Evolutionary conservation across 2,329 filamentous ascomycete species (phyloP), one percentile per base, ranked within the genome.

Genomic region (Aspergillus pseudotamarii): DNA sequence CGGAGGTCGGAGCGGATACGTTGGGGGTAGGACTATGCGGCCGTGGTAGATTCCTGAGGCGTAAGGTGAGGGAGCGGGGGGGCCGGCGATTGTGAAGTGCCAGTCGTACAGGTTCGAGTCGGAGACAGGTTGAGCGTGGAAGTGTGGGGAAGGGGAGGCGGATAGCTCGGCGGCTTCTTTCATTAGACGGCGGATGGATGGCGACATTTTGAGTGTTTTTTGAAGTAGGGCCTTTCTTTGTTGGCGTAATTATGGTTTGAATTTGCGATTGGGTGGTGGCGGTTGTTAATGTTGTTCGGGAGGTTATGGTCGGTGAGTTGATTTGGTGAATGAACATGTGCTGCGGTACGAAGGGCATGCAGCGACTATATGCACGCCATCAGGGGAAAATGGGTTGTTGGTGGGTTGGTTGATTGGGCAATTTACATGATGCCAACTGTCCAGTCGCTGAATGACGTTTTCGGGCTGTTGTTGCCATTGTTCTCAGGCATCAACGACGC

Each of bases 41-140:
- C 95, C 95, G 79, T 99, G 95, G 82, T 98, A 99, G 73, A 97
- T 87, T 55, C 95, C 95, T 36, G 84, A 82, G 51, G 88, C 87
- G 80, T 94, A 97, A 43, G 89, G 87, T 0, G 93, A 94, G 21
- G 86, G 86, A 36, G 87, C 83, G 0, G 94, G 94, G 0, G 94
- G 94, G 0, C 95, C 95, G 58, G 90, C 88, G n/a, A 99, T 85
- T 0, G 95, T 99, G 81, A 98, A 99, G 82, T 99, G 95, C 95
- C 95, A 99, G 80, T 98, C 94, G 80, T 97, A 97, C 59, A 99
- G 89, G 79, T 98, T 93, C 36, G 88, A 84, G 75, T 98, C 94
- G 66, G 94, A 87, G 45, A 81, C 76, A 0, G 95, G 95, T 4
- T 89, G 84, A 46, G 94, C 95, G 70, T 90, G 88, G 80, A 94